phyloP scores from a whole-genome alignment of 2,329 filamentous ascomycete genomes.

The Ceratocystis cacaofunesta region DNA sequence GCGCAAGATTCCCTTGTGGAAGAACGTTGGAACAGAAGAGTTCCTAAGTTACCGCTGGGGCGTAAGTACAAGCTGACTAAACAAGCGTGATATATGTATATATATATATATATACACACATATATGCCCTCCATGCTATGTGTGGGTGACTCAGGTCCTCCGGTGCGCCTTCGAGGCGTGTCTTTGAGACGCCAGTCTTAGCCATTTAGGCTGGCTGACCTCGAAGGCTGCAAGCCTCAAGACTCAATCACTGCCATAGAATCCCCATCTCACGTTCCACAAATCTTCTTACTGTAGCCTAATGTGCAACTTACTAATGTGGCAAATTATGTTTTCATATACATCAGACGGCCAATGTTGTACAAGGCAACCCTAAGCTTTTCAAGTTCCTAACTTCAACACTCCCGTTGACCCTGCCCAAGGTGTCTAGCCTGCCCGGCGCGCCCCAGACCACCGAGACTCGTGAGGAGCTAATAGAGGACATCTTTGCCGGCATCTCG shows the following conservation, averaged over 20 bases:
- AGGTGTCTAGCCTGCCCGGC: constrained; percentile 14
- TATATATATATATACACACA: too few species aligned
- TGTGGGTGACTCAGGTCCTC: too few species aligned
- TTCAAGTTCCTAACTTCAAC: constrained; percentile 33
- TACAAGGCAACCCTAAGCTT: constrained; percentile 34
- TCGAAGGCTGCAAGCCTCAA: neutral
- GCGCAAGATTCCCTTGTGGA: constrained; percentile 36
- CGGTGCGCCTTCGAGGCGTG: too few species aligned
- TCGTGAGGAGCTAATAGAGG: constrained; percentile 37
- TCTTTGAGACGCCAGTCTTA: too few species aligned
- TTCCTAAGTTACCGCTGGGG: constrained; percentile 42
- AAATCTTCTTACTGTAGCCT: neutral
- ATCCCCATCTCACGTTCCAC: neutral
- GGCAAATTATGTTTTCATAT: neutral
- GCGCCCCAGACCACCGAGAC: neutral
- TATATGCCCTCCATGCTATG: too few species aligned
- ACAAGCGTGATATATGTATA: too few species aligned
- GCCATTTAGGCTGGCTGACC: too few species aligned
- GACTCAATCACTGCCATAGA: neutral
- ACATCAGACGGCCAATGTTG: constrained; percentile 32
- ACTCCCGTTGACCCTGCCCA: constrained; percentile 37
- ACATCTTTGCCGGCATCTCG: constrained; percentile 38
- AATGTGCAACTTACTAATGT: neutral
- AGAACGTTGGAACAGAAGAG: constrained; percentile 30
- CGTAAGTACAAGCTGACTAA: constrained; percentile 26